Percentiles rank a stretch among this genome's conserved stretches.
phyloP scores from a whole-genome alignment of 2,329 filamentous ascomycete genomes.

The Penicillium olsonii region DNA sequence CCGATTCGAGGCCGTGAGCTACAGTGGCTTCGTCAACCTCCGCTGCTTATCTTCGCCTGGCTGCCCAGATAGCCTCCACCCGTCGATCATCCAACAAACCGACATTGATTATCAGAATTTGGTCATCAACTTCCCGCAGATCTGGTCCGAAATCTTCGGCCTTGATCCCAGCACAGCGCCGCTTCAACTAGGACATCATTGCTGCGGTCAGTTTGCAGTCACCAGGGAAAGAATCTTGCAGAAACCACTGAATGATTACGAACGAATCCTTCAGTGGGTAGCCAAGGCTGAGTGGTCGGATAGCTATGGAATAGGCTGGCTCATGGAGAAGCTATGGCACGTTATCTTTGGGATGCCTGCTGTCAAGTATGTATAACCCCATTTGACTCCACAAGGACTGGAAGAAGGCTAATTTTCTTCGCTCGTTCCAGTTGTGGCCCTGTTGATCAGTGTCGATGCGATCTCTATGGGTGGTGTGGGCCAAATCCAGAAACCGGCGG shows the following conservation, averaged over 20 bases:
- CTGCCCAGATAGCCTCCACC: neutral
- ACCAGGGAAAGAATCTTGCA: neutral
- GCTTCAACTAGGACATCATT: neutral
- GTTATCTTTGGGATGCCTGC: conserved; percentile 20
- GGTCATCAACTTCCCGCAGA: neutral
- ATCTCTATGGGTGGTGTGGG: conserved; percentile 18
- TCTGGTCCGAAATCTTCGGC: neutral
- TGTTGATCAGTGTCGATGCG: conserved; percentile 14
- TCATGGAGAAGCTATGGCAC: conserved; percentile 23
- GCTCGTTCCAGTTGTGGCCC: conserved; percentile 10
- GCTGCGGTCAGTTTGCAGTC: neutral
- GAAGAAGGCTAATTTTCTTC: too few relatives aligned
- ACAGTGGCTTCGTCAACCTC: conserved; percentile 43
- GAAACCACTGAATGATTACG: neutral
- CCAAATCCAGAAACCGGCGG: conserved; percentile 11
- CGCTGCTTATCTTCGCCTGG: conserved; percentile 33
- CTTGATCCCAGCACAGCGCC: neutral
- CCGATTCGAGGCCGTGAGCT: conserved; percentile 38
- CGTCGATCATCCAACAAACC: neutral
- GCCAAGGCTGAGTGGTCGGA: conserved; percentile 11
- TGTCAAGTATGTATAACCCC: conserved; percentile 17
- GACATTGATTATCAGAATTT: neutral
- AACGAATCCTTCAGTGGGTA: neutral
- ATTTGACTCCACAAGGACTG: neutral
- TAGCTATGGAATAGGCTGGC: conserved; percentile 19